phyloP scores from a whole-genome alignment of 1,139 yeast genomes.

The Lodderomyces pseudojiufengensis region DNA sequence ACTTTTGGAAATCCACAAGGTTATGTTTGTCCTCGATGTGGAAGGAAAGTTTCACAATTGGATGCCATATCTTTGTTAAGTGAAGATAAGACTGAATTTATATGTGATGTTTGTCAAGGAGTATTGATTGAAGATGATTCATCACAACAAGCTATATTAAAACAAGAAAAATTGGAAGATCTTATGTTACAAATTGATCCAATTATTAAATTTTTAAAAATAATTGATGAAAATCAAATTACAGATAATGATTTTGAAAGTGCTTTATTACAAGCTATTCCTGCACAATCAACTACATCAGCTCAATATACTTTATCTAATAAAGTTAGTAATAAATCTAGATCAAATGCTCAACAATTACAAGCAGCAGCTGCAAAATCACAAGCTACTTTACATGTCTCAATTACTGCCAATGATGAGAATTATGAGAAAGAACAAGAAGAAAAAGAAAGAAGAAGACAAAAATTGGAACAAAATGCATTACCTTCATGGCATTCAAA shows the following conservation, averaged over 20 bases:
- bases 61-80: conserved; percentile 83
- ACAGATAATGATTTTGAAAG: conserved; percentile 88
- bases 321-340: conserved; percentile 29
- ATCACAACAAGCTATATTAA: conserved; percentile 73
- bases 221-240: conserved; percentile 78
- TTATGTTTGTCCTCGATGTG: conserved; percentile 84
- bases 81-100: conserved; percentile 74
- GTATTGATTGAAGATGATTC: conserved; percentile 84
- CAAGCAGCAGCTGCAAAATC: conserved; percentile 43
- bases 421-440: conserved; percentile 62
- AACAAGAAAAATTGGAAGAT: conserved; percentile 78
- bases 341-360: conserved; percentile 30
- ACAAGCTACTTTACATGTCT: conserved; percentile 80
- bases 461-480: conserved; percentile 85
- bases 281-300: conserved; percentile 69
- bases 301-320: conserved; percentile 56
- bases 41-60: conserved; percentile 72
- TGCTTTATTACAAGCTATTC: conserved; percentile 73
- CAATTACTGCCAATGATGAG: conserved; percentile 89
- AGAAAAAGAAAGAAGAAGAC: conserved; percentile 66
- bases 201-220: conserved; percentile 74
- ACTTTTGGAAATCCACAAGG: conserved; percentile 91
- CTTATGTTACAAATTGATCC: conserved; percentile 91
- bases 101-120: conserved; percentile 82
- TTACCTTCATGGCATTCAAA: conserved; percentile 95